Percentiles rank a stretch among this genome's conserved stretches.
Evolutionary conservation across 2,329 filamentous ascomycete genomes (phyloP).

Genomic region (Fusarium begoniae): DNA sequence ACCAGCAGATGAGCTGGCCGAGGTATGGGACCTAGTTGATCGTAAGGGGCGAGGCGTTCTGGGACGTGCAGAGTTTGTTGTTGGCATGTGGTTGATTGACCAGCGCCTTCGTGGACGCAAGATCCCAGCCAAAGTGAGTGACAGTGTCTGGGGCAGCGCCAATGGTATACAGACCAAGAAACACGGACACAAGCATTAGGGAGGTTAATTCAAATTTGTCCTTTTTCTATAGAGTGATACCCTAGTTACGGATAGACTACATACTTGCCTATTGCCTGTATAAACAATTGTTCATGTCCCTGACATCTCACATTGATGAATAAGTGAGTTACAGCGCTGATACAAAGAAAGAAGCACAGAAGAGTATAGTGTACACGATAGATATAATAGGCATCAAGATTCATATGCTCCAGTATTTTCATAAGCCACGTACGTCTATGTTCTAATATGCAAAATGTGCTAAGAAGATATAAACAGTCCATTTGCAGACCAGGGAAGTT

Average conservation of each 20-base stretch:
- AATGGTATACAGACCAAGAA: slow-evolving; percentile 50
- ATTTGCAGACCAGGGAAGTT: neutral
- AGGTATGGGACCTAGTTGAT: slow-evolving; percentile 82
- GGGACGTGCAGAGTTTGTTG: slow-evolving; percentile 77
- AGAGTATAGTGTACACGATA: neutral
- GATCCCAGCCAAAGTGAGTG: slow-evolving; percentile 73
- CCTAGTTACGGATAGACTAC: slow-evolving; percentile 28
- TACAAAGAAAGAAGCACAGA: neutral
- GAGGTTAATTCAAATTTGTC: slow-evolving; percentile 7
- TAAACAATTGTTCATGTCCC: neutral
- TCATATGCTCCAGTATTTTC: neutral
- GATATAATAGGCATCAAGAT: neutral
- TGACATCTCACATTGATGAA: neutral
- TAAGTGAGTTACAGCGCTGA: neutral
- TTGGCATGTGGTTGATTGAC: slow-evolving; percentile 85
- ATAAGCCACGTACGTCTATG: slow-evolving; percentile 1
- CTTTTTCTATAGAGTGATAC: slow-evolving; percentile 40
- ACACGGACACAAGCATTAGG: slow-evolving; percentile 4
- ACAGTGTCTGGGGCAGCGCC: slow-evolving; percentile 80
- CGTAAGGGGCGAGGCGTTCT: slow-evolving; percentile 63
- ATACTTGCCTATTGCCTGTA: neutral
- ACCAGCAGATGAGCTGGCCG: slow-evolving; percentile 72
- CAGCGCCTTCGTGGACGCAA: slow-evolving; percentile 83
- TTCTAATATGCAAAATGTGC: slow-evolving; percentile 1
- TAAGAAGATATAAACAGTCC: neutral